Evolutionary conservation across 2,329 filamentous ascomycete genomes (phyloP).

Genomic region (Didymella segeticola): DNA sequence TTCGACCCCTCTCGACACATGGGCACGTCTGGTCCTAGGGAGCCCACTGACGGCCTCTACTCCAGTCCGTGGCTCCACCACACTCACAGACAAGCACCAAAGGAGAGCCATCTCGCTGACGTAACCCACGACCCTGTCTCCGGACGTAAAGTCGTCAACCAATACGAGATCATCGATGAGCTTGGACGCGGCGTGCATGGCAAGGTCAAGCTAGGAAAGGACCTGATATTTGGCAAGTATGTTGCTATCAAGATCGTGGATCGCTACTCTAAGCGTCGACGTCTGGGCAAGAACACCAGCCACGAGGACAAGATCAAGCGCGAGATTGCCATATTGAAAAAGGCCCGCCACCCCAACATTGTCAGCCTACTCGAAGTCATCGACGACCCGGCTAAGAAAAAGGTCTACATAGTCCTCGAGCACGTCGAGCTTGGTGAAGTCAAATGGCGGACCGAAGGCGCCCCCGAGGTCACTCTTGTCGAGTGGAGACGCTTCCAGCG

Average conservation of each 20-base stretch:
- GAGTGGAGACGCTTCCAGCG: constrained; percentile 82
- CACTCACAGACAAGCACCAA: constrained; percentile 57
- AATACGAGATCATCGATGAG: constrained; percentile 96
- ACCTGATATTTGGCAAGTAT: constrained; percentile 74
- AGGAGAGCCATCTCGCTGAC: constrained; percentile 82
- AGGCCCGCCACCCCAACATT: constrained; percentile 96
- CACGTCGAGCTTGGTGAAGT: constrained; percentile 95
- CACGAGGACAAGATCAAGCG: constrained; percentile 85
- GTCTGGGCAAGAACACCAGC: constrained; percentile 77
- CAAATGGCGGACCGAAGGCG: constrained; percentile 87
- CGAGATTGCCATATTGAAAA: constrained; percentile 97
- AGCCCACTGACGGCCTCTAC: constrained; percentile 51
- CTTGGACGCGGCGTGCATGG: constrained; percentile 95
- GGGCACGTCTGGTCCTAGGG: constrained; percentile 35
- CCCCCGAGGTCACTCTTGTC: constrained; percentile 80
- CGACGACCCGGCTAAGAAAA: constrained; percentile 93
- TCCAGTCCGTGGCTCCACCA: constrained; percentile 59
- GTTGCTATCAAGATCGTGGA: constrained; percentile 99
- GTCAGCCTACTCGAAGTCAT: constrained; percentile 96
- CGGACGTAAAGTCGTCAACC: constrained; percentile 94
- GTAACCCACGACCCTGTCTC: constrained; percentile 89
- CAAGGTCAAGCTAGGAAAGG: constrained; percentile 93
- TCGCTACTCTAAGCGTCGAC: constrained; percentile 89
- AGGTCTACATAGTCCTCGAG: constrained; percentile 97
- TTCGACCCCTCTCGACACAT: constrained; percentile 50